Percentiles rank a stretch among this genome's conserved stretches.
These are phyloP conservation scores for Pistacia integerrima DNA, from an alignment of 345 rosid species.

Conservation along the genomic window DNA sequence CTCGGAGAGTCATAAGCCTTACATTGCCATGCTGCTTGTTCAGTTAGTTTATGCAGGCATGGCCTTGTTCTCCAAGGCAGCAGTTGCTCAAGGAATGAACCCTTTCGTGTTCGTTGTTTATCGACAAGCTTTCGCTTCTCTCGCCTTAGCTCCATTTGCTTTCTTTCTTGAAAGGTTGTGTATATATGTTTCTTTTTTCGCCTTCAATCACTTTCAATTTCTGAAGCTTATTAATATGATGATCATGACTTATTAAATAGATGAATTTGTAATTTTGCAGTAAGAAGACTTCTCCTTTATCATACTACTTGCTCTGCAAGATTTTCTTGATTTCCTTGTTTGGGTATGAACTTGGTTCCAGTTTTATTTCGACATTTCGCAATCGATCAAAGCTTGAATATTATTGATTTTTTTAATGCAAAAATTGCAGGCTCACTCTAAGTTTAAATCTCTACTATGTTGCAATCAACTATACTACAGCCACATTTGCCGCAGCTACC, in stretches of 20 bases:
- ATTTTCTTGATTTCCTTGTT: slow-evolving; percentile 51
- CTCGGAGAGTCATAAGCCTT: slow-evolving; percentile 47
- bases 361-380: neutral
- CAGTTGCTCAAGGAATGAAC: slow-evolving; percentile 75
- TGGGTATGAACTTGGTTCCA: slow-evolving; percentile 40
- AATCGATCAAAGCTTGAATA: neutral
- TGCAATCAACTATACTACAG: slow-evolving; percentile 71
- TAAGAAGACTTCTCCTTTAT: slow-evolving; percentile 41
- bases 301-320: slow-evolving; percentile 43
- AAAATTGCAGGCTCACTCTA: slow-evolving; percentile 55
- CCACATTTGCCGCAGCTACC: slow-evolving; percentile 87
- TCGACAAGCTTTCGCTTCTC: slow-evolving; percentile 77
- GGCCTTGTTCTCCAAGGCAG: slow-evolving; percentile 79
- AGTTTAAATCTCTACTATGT: slow-evolving; percentile 67
- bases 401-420: neutral
- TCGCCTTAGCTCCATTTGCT: slow-evolving; percentile 71
- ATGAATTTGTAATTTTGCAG: slow-evolving; percentile 34
- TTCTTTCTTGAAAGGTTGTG: slow-evolving; percentile 72
- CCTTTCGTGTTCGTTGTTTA: slow-evolving; percentile 75
- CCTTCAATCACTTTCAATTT: neutral
- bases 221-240: neutral
- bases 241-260: too few species aligned
- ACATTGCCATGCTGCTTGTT: slow-evolving; percentile 60
- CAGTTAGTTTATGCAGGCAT: slow-evolving; percentile 76
- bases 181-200: neutral